Percentiles rank a stretch among this genome's conserved stretches.
phyloP scores from a whole-genome alignment of 331 rosid genomes.

The Rhamnella rubrinervis region DNA sequence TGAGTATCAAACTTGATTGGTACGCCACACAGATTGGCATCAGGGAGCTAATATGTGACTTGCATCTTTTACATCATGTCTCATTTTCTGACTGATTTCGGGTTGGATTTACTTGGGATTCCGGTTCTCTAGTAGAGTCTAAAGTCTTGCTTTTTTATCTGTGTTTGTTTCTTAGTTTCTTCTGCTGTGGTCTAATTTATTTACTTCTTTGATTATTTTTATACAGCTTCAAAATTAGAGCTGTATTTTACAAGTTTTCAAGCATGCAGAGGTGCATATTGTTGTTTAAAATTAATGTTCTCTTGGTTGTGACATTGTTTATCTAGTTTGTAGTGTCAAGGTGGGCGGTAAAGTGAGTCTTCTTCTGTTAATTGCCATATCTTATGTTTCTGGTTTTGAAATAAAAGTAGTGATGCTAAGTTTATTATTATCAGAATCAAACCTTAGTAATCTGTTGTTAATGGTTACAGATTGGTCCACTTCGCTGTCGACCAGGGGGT shows the following conservation, averaged over 20 bases:
- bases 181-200: too few species aligned
- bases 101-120: background rate
- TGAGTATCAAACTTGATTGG: too few species aligned
- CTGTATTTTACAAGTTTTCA: too few species aligned
- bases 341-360: slow-evolving; percentile 19
- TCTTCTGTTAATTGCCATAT: slow-evolving; percentile 13
- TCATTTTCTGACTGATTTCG: background rate
- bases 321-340: slow-evolving; percentile 13
- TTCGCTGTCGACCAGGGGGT: slow-evolving; percentile 99
- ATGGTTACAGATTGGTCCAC: slow-evolving; percentile 85
- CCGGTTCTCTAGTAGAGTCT: too few species aligned
- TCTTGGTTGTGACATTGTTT: background rate
- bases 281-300: too few species aligned
- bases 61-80: too few species aligned
- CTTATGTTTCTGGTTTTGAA: slow-evolving; percentile 1
- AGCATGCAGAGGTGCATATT: too few species aligned
- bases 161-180: background rate
- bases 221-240: too few species aligned
- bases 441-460: slow-evolving; percentile 21
- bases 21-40: background rate
- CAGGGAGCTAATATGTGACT: too few species aligned
- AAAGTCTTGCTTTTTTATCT: background rate
- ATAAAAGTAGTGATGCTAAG: background rate
- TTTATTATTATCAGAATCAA: background rate
- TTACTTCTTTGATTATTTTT: too few species aligned